phyloP scores from a whole-genome alignment of 2,329 filamentous ascomycete species.

The Monilinia aucupariae region DNA sequence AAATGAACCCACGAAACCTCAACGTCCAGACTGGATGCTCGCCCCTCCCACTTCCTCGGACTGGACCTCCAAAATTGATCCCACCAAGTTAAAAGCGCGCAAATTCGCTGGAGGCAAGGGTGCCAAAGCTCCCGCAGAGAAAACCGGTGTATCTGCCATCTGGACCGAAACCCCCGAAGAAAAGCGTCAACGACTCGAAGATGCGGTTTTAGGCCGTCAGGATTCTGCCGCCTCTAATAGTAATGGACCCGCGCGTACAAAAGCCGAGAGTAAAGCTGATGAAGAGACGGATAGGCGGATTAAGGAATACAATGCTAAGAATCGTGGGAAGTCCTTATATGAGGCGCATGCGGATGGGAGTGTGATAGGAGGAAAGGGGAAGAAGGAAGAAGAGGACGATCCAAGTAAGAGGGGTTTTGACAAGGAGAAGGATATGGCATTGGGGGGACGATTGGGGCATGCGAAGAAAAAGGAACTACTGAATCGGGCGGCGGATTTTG shows the following conservation, averaged over 20 bases:
- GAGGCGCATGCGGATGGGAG: constrained; percentile 45
- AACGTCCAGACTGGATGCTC: constrained; percentile 83
- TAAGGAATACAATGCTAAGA: constrained; percentile 53
- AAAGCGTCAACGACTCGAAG: constrained; percentile 72
- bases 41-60: constrained; percentile 55
- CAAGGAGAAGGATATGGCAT: constrained; percentile 86
- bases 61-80: constrained; percentile 62
- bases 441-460: constrained; percentile 65
- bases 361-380: constrained; percentile 24
- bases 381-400: constrained; percentile 65
- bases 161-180: constrained; percentile 93
- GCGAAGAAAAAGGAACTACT: constrained; percentile 74
- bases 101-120: constrained; percentile 73
- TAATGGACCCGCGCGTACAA: constrained; percentile 18
- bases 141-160: constrained; percentile 40
- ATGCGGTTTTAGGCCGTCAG: constrained; percentile 72
- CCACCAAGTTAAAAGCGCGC: constrained; percentile 74
- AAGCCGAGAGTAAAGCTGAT: constrained; percentile 34
- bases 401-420: constrained; percentile 87
- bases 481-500: constrained; percentile 73
- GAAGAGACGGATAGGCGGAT: constrained; percentile 46
- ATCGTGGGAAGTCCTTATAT: constrained; percentile 52
- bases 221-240: constrained; percentile 21
- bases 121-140: constrained; percentile 39
- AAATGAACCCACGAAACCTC: constrained; percentile 41